phyloP scores from a whole-genome alignment of 805 yeast species.

The Candida maesae region DNA sequence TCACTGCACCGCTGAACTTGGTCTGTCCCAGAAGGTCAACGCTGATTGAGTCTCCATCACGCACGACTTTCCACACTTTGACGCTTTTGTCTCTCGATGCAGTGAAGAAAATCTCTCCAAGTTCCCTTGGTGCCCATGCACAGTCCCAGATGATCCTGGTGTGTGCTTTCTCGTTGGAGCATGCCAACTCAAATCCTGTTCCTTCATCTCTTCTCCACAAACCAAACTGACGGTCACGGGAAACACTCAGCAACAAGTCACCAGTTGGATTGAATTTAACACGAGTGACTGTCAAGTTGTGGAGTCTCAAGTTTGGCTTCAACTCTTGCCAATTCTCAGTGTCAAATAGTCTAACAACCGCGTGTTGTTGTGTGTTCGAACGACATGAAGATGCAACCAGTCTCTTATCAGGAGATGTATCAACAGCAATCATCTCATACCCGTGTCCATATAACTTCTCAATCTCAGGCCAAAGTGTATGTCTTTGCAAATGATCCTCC shows the following conservation, averaged over 20 bases:
- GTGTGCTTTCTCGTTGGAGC: slow-evolving; percentile 69
- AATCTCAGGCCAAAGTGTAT: slow-evolving; percentile 90
- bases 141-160: slow-evolving; percentile 94
- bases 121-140: slow-evolving; percentile 67
- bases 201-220: slow-evolving; percentile 54
- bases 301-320: slow-evolving; percentile 57
- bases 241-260: slow-evolving; percentile 63
- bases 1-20: slow-evolving; percentile 56
- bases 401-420: slow-evolving; percentile 57
- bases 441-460: slow-evolving; percentile 98
- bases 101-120: slow-evolving; percentile 60
- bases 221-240: slow-evolving; percentile 85
- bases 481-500: slow-evolving; percentile 89
- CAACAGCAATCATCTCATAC: slow-evolving; percentile 82
- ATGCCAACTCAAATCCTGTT: slow-evolving; percentile 37
- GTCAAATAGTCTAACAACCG: slow-evolving; percentile 76
- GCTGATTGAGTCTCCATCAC: slow-evolving; percentile 22
- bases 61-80: slow-evolving; percentile 60
- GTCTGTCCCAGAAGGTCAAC: slow-evolving; percentile 36
- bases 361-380: slow-evolving; percentile 80
- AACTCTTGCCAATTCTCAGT: slow-evolving; percentile 58
- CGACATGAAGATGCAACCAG: slow-evolving; percentile 87
- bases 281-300: slow-evolving; percentile 81
- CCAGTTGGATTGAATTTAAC: slow-evolving; percentile 72
- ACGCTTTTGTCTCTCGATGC: slow-evolving; percentile 83